Percentiles rank a stretch among this genome's conserved stretches.
Evolutionary conservation across 192 early-diverging fungal species (phyloP).

Genomic region (Backusella circina): DNA sequence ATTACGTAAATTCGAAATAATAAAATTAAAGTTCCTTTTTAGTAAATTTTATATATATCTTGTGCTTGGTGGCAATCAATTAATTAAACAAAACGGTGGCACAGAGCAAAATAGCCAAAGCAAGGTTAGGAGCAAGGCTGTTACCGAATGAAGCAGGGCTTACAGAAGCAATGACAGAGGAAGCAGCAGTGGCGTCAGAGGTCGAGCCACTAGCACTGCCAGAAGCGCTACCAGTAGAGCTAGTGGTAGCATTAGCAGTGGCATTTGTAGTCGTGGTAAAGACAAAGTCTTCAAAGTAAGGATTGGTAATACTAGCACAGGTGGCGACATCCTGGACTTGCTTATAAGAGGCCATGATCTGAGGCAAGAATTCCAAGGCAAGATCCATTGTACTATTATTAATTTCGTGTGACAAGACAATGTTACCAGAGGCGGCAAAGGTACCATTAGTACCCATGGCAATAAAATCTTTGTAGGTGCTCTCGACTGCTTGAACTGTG

Average conservation of each 20-base stretch:
- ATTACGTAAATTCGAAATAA: background rate
- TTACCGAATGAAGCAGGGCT: background rate
- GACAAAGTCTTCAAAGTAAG: conserved; percentile 30
- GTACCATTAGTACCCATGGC: conserved; percentile 26
- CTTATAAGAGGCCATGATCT: conserved; percentile 25
- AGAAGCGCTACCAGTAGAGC: background rate
- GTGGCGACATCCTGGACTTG: conserved; percentile 22
- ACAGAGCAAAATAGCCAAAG: background rate
- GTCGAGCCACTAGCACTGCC: background rate
- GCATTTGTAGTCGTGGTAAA: background rate
- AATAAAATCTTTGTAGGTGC: conserved; percentile 16
- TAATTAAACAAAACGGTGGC: background rate
- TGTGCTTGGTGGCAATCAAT: background rate
- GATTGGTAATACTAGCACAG: conserved; percentile 30
- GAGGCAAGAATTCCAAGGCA: conserved; percentile 36
- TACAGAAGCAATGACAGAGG: background rate
- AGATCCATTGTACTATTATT: conserved; percentile 28
- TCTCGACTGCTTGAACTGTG: conserved; percentile 2
- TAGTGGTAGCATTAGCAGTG: background rate
- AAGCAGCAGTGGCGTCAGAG: background rate
- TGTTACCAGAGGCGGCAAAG: conserved; percentile 22
- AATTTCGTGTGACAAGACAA: conserved; percentile 37
- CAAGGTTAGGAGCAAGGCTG: background rate
- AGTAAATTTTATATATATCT: background rate
- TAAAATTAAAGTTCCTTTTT: background rate